phyloP scores from a whole-genome alignment of 1,284 basidiomycete species.

The Sanghuangporus weigelae region DNA sequence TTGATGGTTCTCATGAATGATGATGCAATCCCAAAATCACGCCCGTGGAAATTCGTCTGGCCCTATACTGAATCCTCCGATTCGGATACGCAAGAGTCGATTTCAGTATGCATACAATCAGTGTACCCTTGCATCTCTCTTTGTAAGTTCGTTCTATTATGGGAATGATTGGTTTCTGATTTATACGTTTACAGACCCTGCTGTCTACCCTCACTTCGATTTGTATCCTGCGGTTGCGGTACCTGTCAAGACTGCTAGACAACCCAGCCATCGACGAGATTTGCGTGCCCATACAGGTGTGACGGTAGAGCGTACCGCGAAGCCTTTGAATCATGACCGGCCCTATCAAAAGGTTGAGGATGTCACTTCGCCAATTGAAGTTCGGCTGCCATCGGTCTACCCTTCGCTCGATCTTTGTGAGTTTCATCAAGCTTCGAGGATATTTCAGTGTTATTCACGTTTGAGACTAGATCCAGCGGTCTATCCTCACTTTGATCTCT shows the following conservation, averaged over 20 bases:
- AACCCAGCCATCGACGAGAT: not conserved
- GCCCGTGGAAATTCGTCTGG: slow-evolving; percentile 23
- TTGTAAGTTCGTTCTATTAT: slow-evolving; percentile 22
- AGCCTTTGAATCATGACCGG: slow-evolving; percentile 23
- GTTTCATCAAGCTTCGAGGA: slow-evolving; percentile 6
- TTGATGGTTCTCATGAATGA: slow-evolving; percentile 21
- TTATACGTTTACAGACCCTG: slow-evolving; percentile 20
- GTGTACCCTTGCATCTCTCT: slow-evolving; percentile 31
- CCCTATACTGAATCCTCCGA: slow-evolving; percentile 21
- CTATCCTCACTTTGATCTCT: slow-evolving; percentile 26
- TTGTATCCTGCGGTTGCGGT: slow-evolving; percentile 23
- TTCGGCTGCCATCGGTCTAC: slow-evolving; percentile 22
- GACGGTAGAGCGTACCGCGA: not conserved
- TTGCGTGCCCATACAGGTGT: not conserved
- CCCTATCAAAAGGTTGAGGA: not conserved
- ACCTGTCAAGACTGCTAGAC: slow-evolving; percentile 1
- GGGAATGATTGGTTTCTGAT: not conserved
- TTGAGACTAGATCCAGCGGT: slow-evolving; percentile 20
- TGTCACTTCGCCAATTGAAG: slow-evolving; percentile 14
- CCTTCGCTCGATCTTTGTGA: slow-evolving; percentile 30
- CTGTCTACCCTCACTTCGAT: slow-evolving; percentile 25
- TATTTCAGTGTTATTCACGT: not conserved
- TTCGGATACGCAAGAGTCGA: not conserved
- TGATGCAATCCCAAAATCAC: not conserved
- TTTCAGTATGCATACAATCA: not conserved